Base-by-base conservation (phyloP, 495 filamentous ascomycete genomes). In the Chaetomidium leptoderma region DNA sequence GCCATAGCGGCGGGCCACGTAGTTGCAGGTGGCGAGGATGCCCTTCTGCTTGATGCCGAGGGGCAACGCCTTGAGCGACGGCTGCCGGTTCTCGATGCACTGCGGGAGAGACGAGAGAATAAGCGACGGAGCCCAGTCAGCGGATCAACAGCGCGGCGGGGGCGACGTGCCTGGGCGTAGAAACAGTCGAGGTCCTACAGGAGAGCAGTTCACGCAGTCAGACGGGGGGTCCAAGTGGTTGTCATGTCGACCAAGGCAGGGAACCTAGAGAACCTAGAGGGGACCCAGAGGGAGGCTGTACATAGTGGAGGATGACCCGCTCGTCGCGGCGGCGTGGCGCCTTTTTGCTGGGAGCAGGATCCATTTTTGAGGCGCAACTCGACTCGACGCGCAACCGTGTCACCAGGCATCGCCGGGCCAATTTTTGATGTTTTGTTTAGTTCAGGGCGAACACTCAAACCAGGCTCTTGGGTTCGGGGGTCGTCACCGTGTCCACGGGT, bases 11-110 rank as follows among this genome's bases (percentile, higher is more conserved):
- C 92, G 82, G 7, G 92, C 92, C 66, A 87, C 89, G 68, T 96
- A 96, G 72, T 97, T 96, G 78, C 91, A 96, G 5, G 92, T 97
- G 42, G 91, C 92, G 26, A 96, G 82, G 43, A 96, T 95, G 64
- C 89, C 86, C 73, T 96, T 96, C 67, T 84, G 79, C 66, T 77
- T 74, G 54, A 82, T 71, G 26, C 75, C 80, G 43, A 96, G 73
- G 9, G 91, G 90, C 39, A 86, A 71, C 1, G 80, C 74, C 60
- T 84, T 91, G 59, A 96, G 76, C 0, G 77, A 71, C 1, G 92
- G 90, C 62, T 87, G 85, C 62, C 87, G 84, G 55, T 84, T 84
- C 71, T 96, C 91, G 59, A 92, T 85, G 32, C 62, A 64, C 68
- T 70, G 27, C n/a, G 26, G 9, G 46, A 21, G 40, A 19, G 21